A percentile compares a stretch with the other conserved stretches of the same genome.
phyloP scores from a whole-genome alignment of 768 basidiomycete species.

The Tremella yokohamensis region DNA sequence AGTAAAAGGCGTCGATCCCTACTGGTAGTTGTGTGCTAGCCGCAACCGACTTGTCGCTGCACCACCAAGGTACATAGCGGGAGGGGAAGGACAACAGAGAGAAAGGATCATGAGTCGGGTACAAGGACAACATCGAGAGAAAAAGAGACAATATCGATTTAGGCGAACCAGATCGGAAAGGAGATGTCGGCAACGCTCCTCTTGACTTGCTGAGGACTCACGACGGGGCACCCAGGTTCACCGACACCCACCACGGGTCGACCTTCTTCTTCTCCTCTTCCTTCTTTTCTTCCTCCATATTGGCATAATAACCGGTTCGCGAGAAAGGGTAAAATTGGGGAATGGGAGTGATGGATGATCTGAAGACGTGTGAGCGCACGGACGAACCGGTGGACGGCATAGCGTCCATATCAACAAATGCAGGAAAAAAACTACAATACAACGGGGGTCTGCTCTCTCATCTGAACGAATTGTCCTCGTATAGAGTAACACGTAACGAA shows the following conservation, averaged over 20 bases:
- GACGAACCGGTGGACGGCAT: neutral
- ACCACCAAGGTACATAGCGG: too few species aligned
- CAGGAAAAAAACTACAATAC: neutral
- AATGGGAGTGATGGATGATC: conserved; percentile 31
- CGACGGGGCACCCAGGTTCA: conserved; percentile 3
- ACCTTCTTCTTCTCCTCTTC: conserved; percentile 7
- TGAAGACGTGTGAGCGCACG: conserved; percentile 10
- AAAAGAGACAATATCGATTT: too few species aligned
- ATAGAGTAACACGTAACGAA: neutral
- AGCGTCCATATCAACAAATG: neutral
- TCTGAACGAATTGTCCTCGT: neutral
- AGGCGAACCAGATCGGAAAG: too few species aligned
- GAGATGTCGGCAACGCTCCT: neutral
- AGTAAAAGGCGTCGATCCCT: neutral
- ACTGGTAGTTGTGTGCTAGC: neutral
- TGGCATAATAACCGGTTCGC: conserved; percentile 38
- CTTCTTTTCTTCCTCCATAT: conserved; percentile 13
- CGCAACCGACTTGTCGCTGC: neutral
- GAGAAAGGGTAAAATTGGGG: conserved; percentile 44
- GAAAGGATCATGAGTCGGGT: too few species aligned
- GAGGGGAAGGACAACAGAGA: too few species aligned
- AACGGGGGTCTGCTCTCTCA: neutral
- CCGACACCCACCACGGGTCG: conserved; percentile 10
- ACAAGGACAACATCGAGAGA: too few species aligned
- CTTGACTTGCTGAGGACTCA: conserved; percentile 5